phyloP scores from a whole-genome alignment of 306 rosid species.

The Malus orientalis region DNA sequence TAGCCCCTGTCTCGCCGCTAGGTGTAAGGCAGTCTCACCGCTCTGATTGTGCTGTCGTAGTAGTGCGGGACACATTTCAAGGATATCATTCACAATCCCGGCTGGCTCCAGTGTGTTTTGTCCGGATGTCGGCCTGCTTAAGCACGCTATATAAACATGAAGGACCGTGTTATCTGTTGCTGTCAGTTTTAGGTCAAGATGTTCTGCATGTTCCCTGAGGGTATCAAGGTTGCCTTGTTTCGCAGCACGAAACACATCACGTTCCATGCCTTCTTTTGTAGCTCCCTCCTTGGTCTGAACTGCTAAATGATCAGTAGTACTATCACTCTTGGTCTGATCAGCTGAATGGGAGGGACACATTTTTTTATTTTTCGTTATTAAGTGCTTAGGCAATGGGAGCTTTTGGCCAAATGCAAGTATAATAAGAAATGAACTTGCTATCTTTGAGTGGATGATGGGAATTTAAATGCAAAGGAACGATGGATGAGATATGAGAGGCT shows the following conservation, averaged over 20 bases:
- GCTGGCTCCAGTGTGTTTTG: background rate
- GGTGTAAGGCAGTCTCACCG: constrained; percentile 4
- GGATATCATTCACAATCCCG: background rate
- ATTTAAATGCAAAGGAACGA: too few species aligned
- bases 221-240: background rate
- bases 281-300: too few species aligned
- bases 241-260: background rate
- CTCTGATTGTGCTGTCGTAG: background rate
- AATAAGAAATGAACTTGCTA: too few species aligned
- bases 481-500: too few species aligned
- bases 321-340: too few species aligned
- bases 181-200: background rate
- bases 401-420: too few species aligned
- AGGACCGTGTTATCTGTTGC: constrained; percentile 9
- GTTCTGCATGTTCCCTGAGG: background rate
- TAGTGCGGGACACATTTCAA: background rate
- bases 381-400: too few species aligned
- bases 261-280: background rate
- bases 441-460: too few species aligned
- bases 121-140: background rate
- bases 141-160: constrained; percentile 5
- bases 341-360: too few species aligned
- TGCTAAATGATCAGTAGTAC: too few species aligned
- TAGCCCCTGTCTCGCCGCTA: background rate
- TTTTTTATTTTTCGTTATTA: too few species aligned